Conservation (phyloP, 768 basidiomycete species). For the Porpolomopsis calyptriformis region DNA sequence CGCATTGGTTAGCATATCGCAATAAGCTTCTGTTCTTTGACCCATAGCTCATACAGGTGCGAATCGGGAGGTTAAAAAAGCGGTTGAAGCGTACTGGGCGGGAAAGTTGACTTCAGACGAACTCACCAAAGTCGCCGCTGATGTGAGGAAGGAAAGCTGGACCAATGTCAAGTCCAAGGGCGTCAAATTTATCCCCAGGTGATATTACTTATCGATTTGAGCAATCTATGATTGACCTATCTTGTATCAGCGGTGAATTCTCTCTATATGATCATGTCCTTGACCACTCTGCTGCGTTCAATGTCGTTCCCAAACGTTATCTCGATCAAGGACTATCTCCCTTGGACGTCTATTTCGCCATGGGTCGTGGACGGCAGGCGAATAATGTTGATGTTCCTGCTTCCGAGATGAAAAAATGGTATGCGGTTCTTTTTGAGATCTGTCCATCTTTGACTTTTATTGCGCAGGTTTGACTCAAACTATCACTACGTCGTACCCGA, state of each 20-base stretch:
- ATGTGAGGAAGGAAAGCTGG: conserved; percentile 86
- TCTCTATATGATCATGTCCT: conserved; percentile 98
- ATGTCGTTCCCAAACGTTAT: conserved; percentile 94
- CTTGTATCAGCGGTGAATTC: conserved; percentile 99
- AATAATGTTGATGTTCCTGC: conserved; percentile 93
- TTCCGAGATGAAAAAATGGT: conserved; percentile 99
- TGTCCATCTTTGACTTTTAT: conserved; percentile 8
- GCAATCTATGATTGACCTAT: too few species aligned
- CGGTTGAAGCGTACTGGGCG: conserved; percentile 97
- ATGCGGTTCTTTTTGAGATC: conserved; percentile 19
- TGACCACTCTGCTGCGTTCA: conserved; percentile 93
- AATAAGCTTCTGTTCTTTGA: conserved; percentile 3
- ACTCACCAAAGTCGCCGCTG: conserved; percentile 77
- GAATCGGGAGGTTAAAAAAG: conserved; percentile 94
- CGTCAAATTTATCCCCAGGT: conserved; percentile 92
- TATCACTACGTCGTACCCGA: conserved; percentile 99
- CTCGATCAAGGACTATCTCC: conserved; percentile 72
- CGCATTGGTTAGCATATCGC: conserved; percentile 53
- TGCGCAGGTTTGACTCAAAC: conserved; percentile 96
- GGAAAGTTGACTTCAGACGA: conserved; percentile 83
- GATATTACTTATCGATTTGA: conserved; percentile 19
- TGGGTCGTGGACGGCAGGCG: conserved; percentile 96
- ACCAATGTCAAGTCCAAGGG: conserved; percentile 70
- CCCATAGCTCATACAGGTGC: conserved; percentile 43
- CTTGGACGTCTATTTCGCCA: conserved; percentile 95